A percentile compares a stretch with the other conserved stretches of the same genome.
Evolutionary conservation across 768 basidiomycete species (phyloP).

Genomic region (Amanita pseudoporphyria): DNA sequence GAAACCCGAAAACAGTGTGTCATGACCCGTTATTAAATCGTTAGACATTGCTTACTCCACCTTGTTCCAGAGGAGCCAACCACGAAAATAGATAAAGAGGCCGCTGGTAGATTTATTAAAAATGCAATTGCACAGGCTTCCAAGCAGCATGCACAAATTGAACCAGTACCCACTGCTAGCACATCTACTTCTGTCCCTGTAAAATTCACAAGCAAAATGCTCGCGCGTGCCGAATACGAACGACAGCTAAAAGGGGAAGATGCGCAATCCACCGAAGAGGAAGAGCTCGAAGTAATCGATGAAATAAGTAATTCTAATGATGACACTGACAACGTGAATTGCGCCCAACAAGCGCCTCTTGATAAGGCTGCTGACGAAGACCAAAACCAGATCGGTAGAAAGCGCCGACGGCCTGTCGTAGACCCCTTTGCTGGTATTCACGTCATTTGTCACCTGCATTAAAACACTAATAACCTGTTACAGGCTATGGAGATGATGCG

Average conservation of each 20-base stretch:
- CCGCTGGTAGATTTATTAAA: slow-evolving; percentile 77
- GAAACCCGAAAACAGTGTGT: slow-evolving; percentile 49
- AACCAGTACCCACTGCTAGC: not conserved
- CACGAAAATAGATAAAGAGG: slow-evolving; percentile 61
- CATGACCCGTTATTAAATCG: not conserved
- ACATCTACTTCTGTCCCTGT: slow-evolving; percentile 28
- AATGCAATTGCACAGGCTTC: slow-evolving; percentile 65
- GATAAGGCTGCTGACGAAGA: not conserved
- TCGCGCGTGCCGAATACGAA: slow-evolving; percentile 57
- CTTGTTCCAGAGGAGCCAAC: slow-evolving; percentile 26
- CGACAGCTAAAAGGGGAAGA: slow-evolving; percentile 42
- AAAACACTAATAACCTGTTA: not conserved
- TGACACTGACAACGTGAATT: slow-evolving; percentile 1
- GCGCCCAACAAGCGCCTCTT: not conserved
- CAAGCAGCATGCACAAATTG: slow-evolving; percentile 1
- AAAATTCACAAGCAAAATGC: slow-evolving; percentile 66
- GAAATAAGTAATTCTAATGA: slow-evolving; percentile 19
- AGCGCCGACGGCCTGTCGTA: slow-evolving; percentile 41
- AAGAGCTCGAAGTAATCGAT: slow-evolving; percentile 33
- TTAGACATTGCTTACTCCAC: slow-evolving; percentile 5
- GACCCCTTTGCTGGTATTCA: slow-evolving; percentile 59
- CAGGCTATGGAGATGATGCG: slow-evolving; percentile 28
- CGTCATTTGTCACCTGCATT: not conserved
- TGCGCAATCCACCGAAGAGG: slow-evolving; percentile 24
- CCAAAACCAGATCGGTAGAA: slow-evolving; percentile 15